These are phyloP conservation scores for Podaxis sp. DNA, from an alignment of 768 basidiomycete species.

Conservation along the genomic window DNA sequence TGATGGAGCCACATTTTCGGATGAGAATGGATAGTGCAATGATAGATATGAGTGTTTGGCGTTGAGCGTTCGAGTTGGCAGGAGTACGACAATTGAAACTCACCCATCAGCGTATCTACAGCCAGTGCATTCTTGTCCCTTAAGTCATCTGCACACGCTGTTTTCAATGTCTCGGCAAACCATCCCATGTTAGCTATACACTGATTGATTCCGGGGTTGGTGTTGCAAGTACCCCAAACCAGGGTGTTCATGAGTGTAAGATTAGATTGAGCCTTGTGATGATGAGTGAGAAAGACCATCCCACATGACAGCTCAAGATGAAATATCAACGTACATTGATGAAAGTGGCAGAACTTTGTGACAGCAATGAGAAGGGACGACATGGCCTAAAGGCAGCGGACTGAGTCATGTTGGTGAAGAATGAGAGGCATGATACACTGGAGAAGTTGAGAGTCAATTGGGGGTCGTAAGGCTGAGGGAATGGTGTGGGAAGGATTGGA, in stretches of 20 bases:
- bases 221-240: conserved; percentile 81
- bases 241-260: conserved; percentile 58
- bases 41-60: conserved; percentile 1
- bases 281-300: conserved; percentile 7
- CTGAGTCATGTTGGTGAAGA: conserved; percentile 74
- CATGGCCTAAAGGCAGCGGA: conserved; percentile 61
- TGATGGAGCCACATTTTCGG: background rate
- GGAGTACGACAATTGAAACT: conserved; percentile 14
- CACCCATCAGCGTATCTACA: conserved; percentile 51
- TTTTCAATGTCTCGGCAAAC: conserved; percentile 47
- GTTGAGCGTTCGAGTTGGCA: conserved; percentile 2
- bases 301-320: background rate
- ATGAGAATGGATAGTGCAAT: background rate
- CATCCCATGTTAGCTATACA: conserved; percentile 67
- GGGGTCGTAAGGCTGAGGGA: conserved; percentile 72
- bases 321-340: conserved; percentile 38
- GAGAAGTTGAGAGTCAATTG: conserved; percentile 64
- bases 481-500: conserved; percentile 64
- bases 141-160: conserved; percentile 55
- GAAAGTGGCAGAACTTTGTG: conserved; percentile 51
- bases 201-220: conserved; percentile 37
- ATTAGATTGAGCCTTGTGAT: conserved; percentile 57
- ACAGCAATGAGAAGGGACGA: conserved; percentile 68
- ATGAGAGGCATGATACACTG: conserved; percentile 56
- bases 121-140: conserved; percentile 46